Base-by-base conservation (phyloP, 371 early-diverging fungal genomes). In the Mortierella polycephala region DNA sequence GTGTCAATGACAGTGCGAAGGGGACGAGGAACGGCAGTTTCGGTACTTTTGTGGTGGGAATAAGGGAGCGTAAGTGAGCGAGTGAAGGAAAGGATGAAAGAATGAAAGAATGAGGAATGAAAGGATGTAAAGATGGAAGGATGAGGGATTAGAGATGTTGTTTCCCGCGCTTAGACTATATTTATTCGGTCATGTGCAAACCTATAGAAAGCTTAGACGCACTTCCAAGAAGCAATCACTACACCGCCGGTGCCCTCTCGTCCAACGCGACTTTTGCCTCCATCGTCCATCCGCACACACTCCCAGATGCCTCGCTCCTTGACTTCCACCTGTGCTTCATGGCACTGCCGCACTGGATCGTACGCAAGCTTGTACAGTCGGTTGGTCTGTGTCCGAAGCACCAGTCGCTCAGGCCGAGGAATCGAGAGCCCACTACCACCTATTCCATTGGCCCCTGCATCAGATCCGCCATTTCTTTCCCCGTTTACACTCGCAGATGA, bases 201-300 rank as follows among this genome's bases (percentile, higher is more conserved):
- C 13, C 20, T 12, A 10, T 21, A 60, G n/a, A 51, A 16, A 50
- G n/a, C 18, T 8, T 45, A 77, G 11, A 79, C 60, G 37, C 73
- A 79, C 37, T 55, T 68, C 79, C 79, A 79, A 6, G 73, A 65
- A 1, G 79, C 79, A 57, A 79, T 66, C n/a, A 79, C 79, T 11
- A 79, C 79, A 14, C 79, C 79, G 6, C 79, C 59, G 5, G 73
- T 60, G 7, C 79, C 79, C 18, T 79, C 79, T 5, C 79, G 50
- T 7, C 69, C 79, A 7, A 79, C 79, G 4, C 79, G 73, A 44
- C 60, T 65, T 55, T 63, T 72, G 41, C 73, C 79, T 30, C 79
- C 79, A 53, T 79, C 79, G 50, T 79, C 79, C 69, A 79, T 72
- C 23, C 79, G 62, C 11, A 79, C 79, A 66, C 79, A 79, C 55